These are phyloP conservation scores for Daucus carota DNA, from an alignment of 129 eudicot genomes.

Conservation along the genomic window DH1_v3.0 NC_030386.2:19040001-19040500, in stretches of 20 bases:
- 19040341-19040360: constrained; percentile 99
- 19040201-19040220: not conserved
- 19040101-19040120: constrained; percentile 90
- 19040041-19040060: not conserved
- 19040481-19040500: constrained; percentile 94
- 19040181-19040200: not conserved
- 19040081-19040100: constrained; percentile 97
- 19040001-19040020: not conserved
- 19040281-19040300: constrained; percentile 54
- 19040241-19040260: constrained; percentile 88
- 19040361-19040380: constrained; percentile 30
- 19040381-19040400: not conserved
- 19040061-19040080: constrained; percentile 80
- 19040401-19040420: not conserved
- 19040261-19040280: constrained; percentile 96
- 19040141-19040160: constrained; percentile 20
- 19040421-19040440: not conserved
- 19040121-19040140: constrained; percentile 99
- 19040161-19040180: not conserved
- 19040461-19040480: constrained; percentile 99
- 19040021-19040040: not conserved
- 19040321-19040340: constrained; percentile 97
- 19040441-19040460: constrained; percentile 22
- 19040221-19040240: not conserved
- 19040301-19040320: constrained; percentile 84